These are phyloP conservation scores for Handroanthus guayacan DNA, from an alignment of 257 asterid genomes.

Conservation along the genomic window DNA sequence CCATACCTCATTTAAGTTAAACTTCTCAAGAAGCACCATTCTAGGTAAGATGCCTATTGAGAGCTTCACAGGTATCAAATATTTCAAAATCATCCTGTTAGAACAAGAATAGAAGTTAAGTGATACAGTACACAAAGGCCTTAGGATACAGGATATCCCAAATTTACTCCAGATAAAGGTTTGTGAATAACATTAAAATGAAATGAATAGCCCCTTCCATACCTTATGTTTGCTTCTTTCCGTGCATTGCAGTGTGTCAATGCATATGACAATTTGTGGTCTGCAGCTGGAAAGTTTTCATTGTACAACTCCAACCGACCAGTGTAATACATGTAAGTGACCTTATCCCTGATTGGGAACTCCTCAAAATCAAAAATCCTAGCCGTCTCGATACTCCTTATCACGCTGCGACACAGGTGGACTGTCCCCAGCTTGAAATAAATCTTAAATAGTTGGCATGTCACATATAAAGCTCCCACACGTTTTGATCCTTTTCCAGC, in stretches of 20 bases:
- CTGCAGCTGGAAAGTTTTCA: constrained; percentile 93
- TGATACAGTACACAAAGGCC: constrained; percentile 8
- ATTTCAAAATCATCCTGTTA: constrained; percentile 90
- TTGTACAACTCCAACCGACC: constrained; percentile 98
- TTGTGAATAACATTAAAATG: constrained; percentile 7
- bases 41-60: constrained; percentile 85
- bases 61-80: constrained; percentile 92
- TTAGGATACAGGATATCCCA: background rate
- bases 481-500: constrained; percentile 98
- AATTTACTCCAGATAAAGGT: constrained; percentile 27
- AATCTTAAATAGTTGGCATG: constrained; percentile 89
- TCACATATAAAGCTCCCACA: constrained; percentile 91
- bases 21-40: constrained; percentile 67
- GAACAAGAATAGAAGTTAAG: constrained; percentile 36
- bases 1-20: constrained; percentile 81
- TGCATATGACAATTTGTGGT: constrained; percentile 91
- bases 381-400: constrained; percentile 97
- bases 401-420: constrained; percentile 92
- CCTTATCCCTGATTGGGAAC: constrained; percentile 92
- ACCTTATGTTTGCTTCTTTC: constrained; percentile 89
- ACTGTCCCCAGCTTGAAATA: constrained; percentile 98
- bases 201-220: constrained; percentile 1
- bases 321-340: constrained; percentile 98
- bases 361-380: constrained; percentile 94
- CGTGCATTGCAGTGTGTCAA: constrained; percentile 64